Conservation (phyloP, 1,139 yeast species). For the Candida freyschussii region DNA sequence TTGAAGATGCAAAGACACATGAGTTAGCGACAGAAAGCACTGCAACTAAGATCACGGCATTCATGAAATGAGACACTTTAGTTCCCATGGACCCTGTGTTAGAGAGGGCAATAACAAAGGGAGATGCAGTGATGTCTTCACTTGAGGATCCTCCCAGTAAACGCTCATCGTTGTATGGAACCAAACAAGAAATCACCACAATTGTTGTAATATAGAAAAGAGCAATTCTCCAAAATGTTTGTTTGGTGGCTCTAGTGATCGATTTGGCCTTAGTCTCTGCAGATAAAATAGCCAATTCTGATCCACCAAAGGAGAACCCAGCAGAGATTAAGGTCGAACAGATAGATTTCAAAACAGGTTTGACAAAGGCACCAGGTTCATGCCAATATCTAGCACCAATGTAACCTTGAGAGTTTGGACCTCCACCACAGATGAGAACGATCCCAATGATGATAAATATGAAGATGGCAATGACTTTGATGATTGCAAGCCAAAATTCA, state of each 20-base stretch:
- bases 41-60: slow-evolving; percentile 49
- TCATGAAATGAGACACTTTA: slow-evolving; percentile 50
- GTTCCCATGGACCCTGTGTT: slow-evolving; percentile 34
- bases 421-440: slow-evolving; percentile 53
- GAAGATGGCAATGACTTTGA: slow-evolving; percentile 53
- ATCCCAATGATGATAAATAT: slow-evolving; percentile 65
- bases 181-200: slow-evolving; percentile 53
- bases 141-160: slow-evolving; percentile 43
- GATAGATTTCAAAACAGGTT: slow-evolving; percentile 58
- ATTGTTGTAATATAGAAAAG: slow-evolving; percentile 66
- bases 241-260: slow-evolving; percentile 62
- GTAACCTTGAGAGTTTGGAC: slow-evolving; percentile 39
- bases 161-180: slow-evolving; percentile 44
- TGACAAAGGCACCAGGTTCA: slow-evolving; percentile 53
- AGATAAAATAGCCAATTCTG: slow-evolving; percentile 68
- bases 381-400: slow-evolving; percentile 70
- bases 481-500: slow-evolving; percentile 50
- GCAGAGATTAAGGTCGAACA: slow-evolving; percentile 61
- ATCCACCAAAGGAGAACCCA: slow-evolving; percentile 74
- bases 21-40: slow-evolving; percentile 63
- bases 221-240: slow-evolving; percentile 63
- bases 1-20: slow-evolving; percentile 55
- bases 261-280: slow-evolving; percentile 72
- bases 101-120: slow-evolving; percentile 52
- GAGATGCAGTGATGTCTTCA: slow-evolving; percentile 40